Percentiles rank a stretch among this genome's conserved stretches.
Conservation (phyloP, 176 grass and related monocot genomes). For the sorghum (Sorghum bicolor) region DNA sequence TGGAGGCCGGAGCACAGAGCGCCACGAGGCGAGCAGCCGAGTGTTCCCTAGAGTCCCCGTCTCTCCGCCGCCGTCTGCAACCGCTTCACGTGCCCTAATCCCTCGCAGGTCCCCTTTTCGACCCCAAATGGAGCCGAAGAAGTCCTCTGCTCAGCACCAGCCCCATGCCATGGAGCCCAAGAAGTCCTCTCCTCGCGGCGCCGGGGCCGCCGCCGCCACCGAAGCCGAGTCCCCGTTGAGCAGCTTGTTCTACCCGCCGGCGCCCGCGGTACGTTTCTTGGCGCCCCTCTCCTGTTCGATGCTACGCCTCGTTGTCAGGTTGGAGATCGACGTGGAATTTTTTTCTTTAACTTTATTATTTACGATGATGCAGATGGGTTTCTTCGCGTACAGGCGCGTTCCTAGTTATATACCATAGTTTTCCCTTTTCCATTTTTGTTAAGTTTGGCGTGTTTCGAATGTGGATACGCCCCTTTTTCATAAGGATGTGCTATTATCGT, state of each 20-base stretch:
- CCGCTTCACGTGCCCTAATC: constrained; percentile 40
- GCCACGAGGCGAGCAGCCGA: constrained; percentile 41
- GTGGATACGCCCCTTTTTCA: neutral
- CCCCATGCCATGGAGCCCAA: constrained; percentile 25
- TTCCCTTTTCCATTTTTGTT: constrained; percentile 14
- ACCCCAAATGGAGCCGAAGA: constrained; percentile 49
- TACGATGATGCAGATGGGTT: constrained; percentile 20
- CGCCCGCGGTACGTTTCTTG: constrained; percentile 34
- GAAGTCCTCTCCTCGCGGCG: constrained; percentile 33
- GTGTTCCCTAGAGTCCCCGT: constrained; percentile 35
- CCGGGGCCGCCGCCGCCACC: constrained; percentile 3
- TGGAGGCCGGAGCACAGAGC: constrained; percentile 32
- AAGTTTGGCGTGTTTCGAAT: neutral
- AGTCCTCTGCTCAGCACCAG: constrained; percentile 19
- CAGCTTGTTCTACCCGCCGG: constrained; percentile 40
- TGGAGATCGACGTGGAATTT: constrained; percentile 11
- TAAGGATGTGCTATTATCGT: neutral
- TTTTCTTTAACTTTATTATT: neutral
- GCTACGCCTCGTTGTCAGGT: neutral
- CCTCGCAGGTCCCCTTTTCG: neutral
- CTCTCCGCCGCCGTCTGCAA: constrained; percentile 37
- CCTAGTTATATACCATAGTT: neutral
- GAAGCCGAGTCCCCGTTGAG: constrained; percentile 30
- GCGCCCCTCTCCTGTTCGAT: constrained; percentile 15
- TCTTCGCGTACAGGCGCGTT: neutral